A percentile compares a stretch with the other conserved stretches of the same genome.
Evolutionary conservation across 1,139 yeast species (phyloP).

Genomic region (Candida sojae): DNA sequence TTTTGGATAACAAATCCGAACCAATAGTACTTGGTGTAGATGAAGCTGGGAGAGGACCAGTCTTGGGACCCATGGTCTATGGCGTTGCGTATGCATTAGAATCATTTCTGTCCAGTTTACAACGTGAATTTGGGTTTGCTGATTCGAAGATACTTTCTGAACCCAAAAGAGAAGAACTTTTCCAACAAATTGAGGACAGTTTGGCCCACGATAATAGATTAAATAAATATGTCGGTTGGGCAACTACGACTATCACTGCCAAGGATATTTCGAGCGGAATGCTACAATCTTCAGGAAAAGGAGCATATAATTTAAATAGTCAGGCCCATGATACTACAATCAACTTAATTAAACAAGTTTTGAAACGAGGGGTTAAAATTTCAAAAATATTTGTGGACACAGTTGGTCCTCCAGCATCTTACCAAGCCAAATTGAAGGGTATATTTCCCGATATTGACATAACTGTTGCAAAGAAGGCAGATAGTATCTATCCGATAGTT

Average conservation of each 20-base stretch:
- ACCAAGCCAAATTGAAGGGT: conserved; percentile 70
- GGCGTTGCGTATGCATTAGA: conserved; percentile 78
- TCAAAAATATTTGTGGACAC: conserved; percentile 86
- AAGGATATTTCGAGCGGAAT: conserved; percentile 86
- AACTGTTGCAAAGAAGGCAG: conserved; percentile 95
- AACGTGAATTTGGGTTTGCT: conserved; percentile 74
- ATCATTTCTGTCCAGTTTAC: conserved; percentile 50
- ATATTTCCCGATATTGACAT: conserved; percentile 72
- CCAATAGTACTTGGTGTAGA: conserved; percentile 79
- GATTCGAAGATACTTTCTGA: conserved; percentile 90
- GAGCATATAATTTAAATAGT: conserved; percentile 79
- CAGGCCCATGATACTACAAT: conserved; percentile 97
- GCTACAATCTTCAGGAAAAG: conserved; percentile 62
- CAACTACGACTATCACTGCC: conserved; percentile 82
- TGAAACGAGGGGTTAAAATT: conserved; percentile 63
- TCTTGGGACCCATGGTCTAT: conserved; percentile 95
- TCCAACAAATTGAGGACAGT: conserved; percentile 55
- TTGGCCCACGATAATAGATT: conserved; percentile 38
- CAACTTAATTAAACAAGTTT: conserved; percentile 60
- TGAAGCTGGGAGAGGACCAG: conserved; percentile 99
- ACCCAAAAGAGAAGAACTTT: conserved; percentile 60
- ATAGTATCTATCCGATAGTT: conserved; percentile 89
- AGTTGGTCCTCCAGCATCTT: conserved; percentile 90
- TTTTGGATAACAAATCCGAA: conserved; percentile 18
- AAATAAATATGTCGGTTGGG: conserved; percentile 75